These are phyloP conservation scores for Polyplosphaeria fusca DNA, from an alignment of 495 filamentous ascomycete species.

Conservation along the genomic window DNA sequence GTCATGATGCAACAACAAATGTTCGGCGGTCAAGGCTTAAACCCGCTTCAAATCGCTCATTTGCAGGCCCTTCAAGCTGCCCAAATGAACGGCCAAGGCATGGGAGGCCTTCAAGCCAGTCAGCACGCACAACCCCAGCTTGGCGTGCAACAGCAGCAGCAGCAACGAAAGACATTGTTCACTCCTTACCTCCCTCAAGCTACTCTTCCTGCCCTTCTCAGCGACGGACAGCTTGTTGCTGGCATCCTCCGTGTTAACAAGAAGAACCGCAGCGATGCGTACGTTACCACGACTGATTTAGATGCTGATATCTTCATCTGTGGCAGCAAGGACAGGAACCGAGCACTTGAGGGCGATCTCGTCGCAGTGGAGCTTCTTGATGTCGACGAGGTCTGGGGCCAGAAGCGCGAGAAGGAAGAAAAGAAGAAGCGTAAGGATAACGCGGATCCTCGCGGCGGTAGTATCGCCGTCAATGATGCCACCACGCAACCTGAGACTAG, in stretches of 20 bases:
- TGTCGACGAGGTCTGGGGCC: slow-evolving; percentile 96
- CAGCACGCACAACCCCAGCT: slow-evolving; percentile 70
- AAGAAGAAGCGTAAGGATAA: slow-evolving; percentile 99
- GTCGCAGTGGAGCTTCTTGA: slow-evolving; percentile 96
- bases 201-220: slow-evolving; percentile 82
- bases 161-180: slow-evolving; percentile 96
- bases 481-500: slow-evolving; percentile 62
- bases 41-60: slow-evolving; percentile 83
- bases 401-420: slow-evolving; percentile 98
- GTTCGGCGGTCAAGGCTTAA: slow-evolving; percentile 80
- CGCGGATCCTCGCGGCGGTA: slow-evolving; percentile 76
- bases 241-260: slow-evolving; percentile 98
- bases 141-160: slow-evolving; percentile 64
- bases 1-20: slow-evolving; percentile 70
- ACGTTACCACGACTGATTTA: slow-evolving; percentile 89
- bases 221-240: slow-evolving; percentile 89
- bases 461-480: slow-evolving; percentile 65
- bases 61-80: slow-evolving; percentile 88
- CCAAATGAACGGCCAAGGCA: slow-evolving; percentile 54
- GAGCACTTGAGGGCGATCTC: slow-evolving; percentile 90
- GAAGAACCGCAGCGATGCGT: slow-evolving; percentile 98
- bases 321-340: slow-evolving; percentile 96
- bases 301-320: slow-evolving; percentile 99
- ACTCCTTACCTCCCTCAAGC: slow-evolving; percentile 97
- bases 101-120: slow-evolving; percentile 64